A percentile compares a stretch with the other conserved stretches of the same genome.
phyloP scores from a whole-genome alignment of 441 rosid species.

The Mallotus japonicus region DNA sequence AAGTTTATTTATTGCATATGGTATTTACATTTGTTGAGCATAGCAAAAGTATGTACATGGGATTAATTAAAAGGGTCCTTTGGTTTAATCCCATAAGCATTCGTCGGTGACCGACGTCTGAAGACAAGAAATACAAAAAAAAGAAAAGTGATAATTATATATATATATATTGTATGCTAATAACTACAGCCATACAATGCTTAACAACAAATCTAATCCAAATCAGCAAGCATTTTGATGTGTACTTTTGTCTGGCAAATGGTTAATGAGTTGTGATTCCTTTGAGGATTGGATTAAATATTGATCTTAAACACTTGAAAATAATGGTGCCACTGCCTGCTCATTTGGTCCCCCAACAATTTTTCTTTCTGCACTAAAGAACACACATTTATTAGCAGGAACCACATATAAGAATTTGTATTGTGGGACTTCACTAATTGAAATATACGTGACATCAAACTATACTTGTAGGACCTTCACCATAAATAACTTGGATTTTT shows the following conservation, averaged over 20 bases:
- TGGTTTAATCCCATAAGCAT: not conserved
- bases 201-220: constrained; percentile 12
- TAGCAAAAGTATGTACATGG: too few relatives aligned
- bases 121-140: not conserved
- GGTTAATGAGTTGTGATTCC: constrained; percentile 16
- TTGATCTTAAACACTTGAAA: not conserved
- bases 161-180: not conserved
- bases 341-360: constrained; percentile 9
- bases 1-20: not conserved
- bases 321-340: not conserved
- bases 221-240: not conserved
- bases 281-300: not conserved
- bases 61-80: too few relatives aligned
- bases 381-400: constrained; percentile 6
- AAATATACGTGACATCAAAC: not conserved
- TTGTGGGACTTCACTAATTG: constrained; percentile 10
- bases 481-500: not conserved
- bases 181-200: constrained; percentile 10
- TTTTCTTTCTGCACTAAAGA: not conserved
- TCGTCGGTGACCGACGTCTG: constrained; percentile 2
- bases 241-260: constrained; percentile 10
- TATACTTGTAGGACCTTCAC: not conserved
- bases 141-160: not conserved
- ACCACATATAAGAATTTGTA: not conserved
- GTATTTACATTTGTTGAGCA: not conserved